Evolutionary conservation across 1,139 yeast species (phyloP).

Genomic region (Suhomyces choctaworum): DNA sequence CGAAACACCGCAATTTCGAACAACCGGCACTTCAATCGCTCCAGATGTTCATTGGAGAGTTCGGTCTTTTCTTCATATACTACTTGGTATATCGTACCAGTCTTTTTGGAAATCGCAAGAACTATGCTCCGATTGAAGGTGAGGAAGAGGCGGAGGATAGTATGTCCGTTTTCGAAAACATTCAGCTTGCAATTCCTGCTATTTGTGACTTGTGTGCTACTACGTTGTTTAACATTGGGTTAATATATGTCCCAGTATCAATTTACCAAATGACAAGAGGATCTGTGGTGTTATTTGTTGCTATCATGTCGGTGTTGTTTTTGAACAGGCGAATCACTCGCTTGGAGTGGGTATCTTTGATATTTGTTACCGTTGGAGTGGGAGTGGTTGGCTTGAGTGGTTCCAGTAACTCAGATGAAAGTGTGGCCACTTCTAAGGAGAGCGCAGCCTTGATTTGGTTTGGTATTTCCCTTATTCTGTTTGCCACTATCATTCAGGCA

Average conservation of each 20-base stretch:
- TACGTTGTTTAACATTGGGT: conserved; percentile 73
- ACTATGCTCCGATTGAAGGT: conserved; percentile 17
- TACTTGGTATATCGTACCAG: conserved; percentile 27
- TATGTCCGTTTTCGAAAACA: conserved; percentile 24
- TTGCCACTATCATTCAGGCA: conserved; percentile 70
- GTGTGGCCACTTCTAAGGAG: conserved; percentile 15
- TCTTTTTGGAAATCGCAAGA: conserved; percentile 16
- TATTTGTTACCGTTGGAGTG: conserved; percentile 65
- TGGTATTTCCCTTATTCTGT: conserved; percentile 59
- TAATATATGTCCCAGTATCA: conserved; percentile 76
- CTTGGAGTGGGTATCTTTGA: conserved; percentile 68
- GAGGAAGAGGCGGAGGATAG: conserved; percentile 11
- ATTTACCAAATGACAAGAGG: conserved; percentile 87
- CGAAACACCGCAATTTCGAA: conserved; percentile 52
- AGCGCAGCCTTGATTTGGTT: conserved; percentile 35
- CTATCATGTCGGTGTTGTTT: conserved; percentile 65
- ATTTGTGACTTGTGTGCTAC: conserved; percentile 73
- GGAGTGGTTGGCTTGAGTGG: conserved; percentile 76
- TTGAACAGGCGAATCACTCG: conserved; percentile 56
- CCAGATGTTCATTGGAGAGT: conserved; percentile 81
- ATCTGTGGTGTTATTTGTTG: conserved; percentile 74
- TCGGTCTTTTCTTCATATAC: conserved; percentile 52
- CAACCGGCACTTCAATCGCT: conserved; percentile 81
- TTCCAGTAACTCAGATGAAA: conserved; percentile 24
- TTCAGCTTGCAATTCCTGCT: conserved; percentile 58